Percentiles rank a stretch among this genome's conserved stretches.
Conservation (phyloP, 306 rosid species). For the Pyrus betulifolia region DNA sequence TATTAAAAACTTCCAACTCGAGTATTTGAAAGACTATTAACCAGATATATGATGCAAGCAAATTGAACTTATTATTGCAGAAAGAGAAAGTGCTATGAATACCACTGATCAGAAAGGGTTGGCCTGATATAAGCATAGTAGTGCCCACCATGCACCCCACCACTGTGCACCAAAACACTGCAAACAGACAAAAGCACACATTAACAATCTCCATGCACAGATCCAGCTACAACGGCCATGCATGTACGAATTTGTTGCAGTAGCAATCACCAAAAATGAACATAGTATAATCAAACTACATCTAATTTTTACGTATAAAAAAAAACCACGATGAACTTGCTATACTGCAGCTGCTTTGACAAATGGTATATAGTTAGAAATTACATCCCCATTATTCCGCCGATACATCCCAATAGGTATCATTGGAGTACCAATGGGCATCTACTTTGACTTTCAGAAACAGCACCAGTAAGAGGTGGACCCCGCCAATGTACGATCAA, state of each 20-base stretch:
- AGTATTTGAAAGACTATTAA: neutral
- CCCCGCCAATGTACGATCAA: neutral
- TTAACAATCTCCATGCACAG: neutral
- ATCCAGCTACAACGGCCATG: neutral
- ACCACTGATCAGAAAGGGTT: conserved; percentile 86
- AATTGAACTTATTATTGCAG: no score
- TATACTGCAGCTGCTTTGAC: neutral
- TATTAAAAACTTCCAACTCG: neutral
- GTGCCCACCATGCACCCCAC: conserved; percentile 97
- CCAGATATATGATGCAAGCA: neutral
- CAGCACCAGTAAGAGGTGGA: neutral
- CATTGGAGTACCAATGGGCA: neutral
- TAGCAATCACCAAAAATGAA: neutral
- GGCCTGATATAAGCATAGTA: conserved; percentile 91
- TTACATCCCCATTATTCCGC: neutral
- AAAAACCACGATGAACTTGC: neutral
- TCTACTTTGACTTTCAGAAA: neutral
- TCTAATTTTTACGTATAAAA: neutral
- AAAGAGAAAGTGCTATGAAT: neutral
- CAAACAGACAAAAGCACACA: conserved; percentile 2
- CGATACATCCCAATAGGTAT: neutral
- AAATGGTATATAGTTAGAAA: neutral
- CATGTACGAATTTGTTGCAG: neutral
- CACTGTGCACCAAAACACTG: conserved; percentile 95
- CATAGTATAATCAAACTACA: neutral